A percentile compares a stretch with the other conserved stretches of the same genome.
Conservation (phyloP, 169 alveolate species). For the Plasmodium falciparum region DNA sequence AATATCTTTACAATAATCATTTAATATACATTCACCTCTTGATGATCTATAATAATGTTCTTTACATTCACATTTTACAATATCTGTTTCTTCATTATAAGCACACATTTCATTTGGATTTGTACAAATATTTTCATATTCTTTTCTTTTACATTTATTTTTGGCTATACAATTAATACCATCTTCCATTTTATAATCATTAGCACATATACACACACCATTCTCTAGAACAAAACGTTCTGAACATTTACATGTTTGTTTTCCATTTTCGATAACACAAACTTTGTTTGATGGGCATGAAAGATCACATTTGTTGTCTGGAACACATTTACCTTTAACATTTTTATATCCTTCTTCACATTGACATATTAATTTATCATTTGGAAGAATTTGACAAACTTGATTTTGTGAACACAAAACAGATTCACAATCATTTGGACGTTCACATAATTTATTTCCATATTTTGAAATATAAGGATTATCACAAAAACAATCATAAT, state of each 20-base stretch:
- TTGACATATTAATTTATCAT: constrained; percentile 1
- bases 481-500: constrained; percentile 34
- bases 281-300: constrained; percentile 39
- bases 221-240: constrained; percentile 10
- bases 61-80: constrained; percentile 24
- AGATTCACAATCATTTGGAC: not conserved
- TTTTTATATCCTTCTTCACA: constrained; percentile 26
- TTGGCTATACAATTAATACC: constrained; percentile 14
- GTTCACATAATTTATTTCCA: constrained; percentile 8
- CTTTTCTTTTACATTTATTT: constrained; percentile 60
- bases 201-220: constrained; percentile 16
- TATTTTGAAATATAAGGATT: constrained; percentile 22
- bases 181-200: not conserved
- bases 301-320: constrained; percentile 25
- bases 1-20: constrained; percentile 13
- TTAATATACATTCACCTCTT: constrained; percentile 25
- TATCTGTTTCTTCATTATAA: constrained; percentile 28
- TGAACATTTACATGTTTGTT: constrained; percentile 26
- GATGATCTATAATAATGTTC: not conserved
- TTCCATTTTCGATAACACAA: constrained; percentile 25
- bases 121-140: constrained; percentile 20
- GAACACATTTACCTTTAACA: constrained; percentile 36
- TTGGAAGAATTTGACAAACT: constrained; percentile 5
- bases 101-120: constrained; percentile 29
- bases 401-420: constrained; percentile 12